Base-by-base conservation (phyloP, 2,329 filamentous ascomycete species). In the Corynespora cassiicola region DNA sequence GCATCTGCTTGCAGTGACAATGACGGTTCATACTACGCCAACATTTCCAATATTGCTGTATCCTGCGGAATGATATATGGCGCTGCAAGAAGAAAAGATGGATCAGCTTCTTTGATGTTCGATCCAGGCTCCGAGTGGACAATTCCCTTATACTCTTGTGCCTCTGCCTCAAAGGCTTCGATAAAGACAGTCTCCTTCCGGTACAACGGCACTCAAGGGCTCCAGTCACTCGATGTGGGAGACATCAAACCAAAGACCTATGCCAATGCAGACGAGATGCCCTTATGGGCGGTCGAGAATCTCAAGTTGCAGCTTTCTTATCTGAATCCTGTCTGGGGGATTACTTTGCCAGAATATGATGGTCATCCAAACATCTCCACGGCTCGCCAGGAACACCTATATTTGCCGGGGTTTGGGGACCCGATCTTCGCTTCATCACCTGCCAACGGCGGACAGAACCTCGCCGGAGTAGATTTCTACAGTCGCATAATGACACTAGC, bases 101-200 rank as follows among this genome's bases (percentile, higher is more conserved):
- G 55, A 1, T 63, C 61, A 1, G 48, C 54, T 4, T 52, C 59
- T 3, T 45, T 72, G 2, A 45, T 73, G 2, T 69, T 70, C 16
- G 70, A 76, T 17, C 61, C 65, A 6, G 66, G 65, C 5, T 70
- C 70, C 10, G 45, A 56, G 22, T 79, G 74, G 74, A 65, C 67
- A 1, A 52, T 67, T 4, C 66, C 72, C 0, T 39, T 78, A 0
- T 75, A 76, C 40, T 59, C 63, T 0, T 79, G 75, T 44, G 72
- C 73, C 2, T 68, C 65, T 0, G 54, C 70, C 0, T 45, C 70
- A 3, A 69, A 69, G 31, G 74, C 75, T 3, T 68, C 62, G 1
- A 63, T 79, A 39, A 77, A 77, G 45, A 72, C 68, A 0, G 72
- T 75, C 6, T 54, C 56, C 0, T 76, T 79, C 43, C 35, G 24